Evolutionary conservation across 345 rosid species (phyloP).

Genomic region (Cardamine occulta): DNA sequence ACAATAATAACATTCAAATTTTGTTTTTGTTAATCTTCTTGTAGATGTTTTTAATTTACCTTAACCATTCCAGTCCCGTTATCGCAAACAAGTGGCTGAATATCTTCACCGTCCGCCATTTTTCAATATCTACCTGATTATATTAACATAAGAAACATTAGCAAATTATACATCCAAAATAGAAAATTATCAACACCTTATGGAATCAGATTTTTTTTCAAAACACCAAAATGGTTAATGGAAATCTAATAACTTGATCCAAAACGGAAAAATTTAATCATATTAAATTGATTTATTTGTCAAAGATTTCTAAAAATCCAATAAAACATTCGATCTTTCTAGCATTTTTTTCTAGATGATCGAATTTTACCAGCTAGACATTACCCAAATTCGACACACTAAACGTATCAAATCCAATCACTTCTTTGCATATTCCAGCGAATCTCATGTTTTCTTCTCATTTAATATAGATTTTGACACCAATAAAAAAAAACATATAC

Average conservation of each 20-base stretch:
- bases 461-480: background rate
- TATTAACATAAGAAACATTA: constrained; percentile 20
- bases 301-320: no score
- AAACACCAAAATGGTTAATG: background rate
- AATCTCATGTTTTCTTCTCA: background rate
- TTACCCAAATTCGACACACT: no score
- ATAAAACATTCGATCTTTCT: background rate
- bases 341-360: background rate
- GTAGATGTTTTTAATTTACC: constrained; percentile 36
- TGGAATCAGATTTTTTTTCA: background rate
- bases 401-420: no score
- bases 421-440: background rate
- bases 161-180: constrained; percentile 4
- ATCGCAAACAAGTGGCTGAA: constrained; percentile 70
- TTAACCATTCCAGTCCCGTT: constrained; percentile 73
- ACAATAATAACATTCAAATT: constrained; percentile 6
- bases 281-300: background rate
- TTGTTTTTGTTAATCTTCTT: background rate
- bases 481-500: constrained; percentile 16
- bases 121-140: constrained; percentile 41
- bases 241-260: background rate
- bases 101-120: constrained; percentile 66
- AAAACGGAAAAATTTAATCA: background rate
- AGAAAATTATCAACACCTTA: background rate
- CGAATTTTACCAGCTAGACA: no score